Conservation (phyloP, 495 filamentous ascomycete species). For the Penicillium lividum region DNA sequence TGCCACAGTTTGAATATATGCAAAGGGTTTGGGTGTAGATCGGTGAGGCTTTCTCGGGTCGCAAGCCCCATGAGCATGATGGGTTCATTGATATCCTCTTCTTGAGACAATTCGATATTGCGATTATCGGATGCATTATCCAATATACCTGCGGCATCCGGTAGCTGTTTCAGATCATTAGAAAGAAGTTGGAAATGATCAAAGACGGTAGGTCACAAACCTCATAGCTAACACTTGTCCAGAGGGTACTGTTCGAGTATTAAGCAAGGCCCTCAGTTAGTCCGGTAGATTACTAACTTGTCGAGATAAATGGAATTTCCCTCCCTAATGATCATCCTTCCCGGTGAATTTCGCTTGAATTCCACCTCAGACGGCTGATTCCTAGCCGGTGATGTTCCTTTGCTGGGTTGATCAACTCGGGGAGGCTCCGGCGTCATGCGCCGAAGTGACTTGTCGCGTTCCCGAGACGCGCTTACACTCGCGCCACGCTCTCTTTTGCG, state of each 20-base stretch:
- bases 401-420: background rate
- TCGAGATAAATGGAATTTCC: slow-evolving; percentile 53
- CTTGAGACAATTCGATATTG: slow-evolving; percentile 20
- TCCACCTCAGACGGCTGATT: background rate
- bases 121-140: slow-evolving; percentile 27
- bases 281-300: slow-evolving; percentile 28
- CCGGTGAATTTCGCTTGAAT: slow-evolving; percentile 14
- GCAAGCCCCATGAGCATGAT: slow-evolving; percentile 25
- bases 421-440: background rate
- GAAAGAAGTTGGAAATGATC: background rate
- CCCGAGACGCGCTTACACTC: slow-evolving; percentile 47
- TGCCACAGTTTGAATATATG: slow-evolving; percentile 76
- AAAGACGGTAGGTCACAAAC: slow-evolving; percentile 27
- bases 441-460: slow-evolving; percentile 15
- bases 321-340: slow-evolving; percentile 35
- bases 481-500: slow-evolving; percentile 54
- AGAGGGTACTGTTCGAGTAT: slow-evolving; percentile 38
- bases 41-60: slow-evolving; percentile 18
- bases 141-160: slow-evolving; percentile 48
- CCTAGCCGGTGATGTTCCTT: background rate
- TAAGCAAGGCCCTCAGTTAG: slow-evolving; percentile 6
- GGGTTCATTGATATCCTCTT: slow-evolving; percentile 21
- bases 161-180: slow-evolving; percentile 36
- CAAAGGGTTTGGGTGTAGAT: slow-evolving; percentile 63
- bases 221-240: slow-evolving; percentile 54